phyloP scores from a whole-genome alignment of 1,284 basidiomycete species.

The Ustilago xerochloae region DNA sequence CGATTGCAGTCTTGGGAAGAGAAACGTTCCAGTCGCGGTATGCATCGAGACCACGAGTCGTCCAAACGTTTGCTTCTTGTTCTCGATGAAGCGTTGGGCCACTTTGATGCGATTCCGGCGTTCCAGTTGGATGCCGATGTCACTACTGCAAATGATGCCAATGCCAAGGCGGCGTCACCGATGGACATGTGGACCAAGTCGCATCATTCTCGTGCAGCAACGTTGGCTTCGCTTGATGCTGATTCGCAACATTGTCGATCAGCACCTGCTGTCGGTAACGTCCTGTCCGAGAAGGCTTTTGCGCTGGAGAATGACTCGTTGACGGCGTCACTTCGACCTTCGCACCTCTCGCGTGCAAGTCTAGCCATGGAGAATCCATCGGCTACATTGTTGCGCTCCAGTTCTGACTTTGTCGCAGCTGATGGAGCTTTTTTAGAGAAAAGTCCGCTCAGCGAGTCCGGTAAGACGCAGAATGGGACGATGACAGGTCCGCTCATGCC shows the following conservation, averaged over 20 bases:
- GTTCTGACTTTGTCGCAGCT: constrained; percentile 18
- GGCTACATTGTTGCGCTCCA: constrained; percentile 26
- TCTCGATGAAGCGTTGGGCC: constrained; percentile 49
- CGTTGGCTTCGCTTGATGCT: constrained; percentile 18
- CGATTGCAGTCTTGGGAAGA: constrained; percentile 53
- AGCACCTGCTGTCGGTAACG: constrained; percentile 41
- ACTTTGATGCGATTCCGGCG: constrained; percentile 43
- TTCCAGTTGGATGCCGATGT: constrained; percentile 35
- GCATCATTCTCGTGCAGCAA: constrained; percentile 26
- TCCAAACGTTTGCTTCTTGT: constrained; percentile 50
- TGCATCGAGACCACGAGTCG: constrained; percentile 44
- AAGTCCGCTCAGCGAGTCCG: constrained; percentile 30
- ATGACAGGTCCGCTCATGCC: constrained; percentile 47
- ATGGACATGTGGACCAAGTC: constrained; percentile 38
- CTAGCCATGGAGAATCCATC: constrained; percentile 31
- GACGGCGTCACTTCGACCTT: constrained; percentile 6
- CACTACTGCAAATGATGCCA: neutral
- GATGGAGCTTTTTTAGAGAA: constrained; percentile 27
- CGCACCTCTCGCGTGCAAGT: constrained; percentile 28
- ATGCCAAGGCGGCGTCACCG: constrained; percentile 17
- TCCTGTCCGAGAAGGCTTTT: constrained; percentile 3
- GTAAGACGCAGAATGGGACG: constrained; percentile 36
- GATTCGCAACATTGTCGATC: constrained; percentile 54
- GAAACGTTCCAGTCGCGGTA: constrained; percentile 36
- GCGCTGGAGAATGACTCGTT: neutral